A percentile compares a stretch with the other conserved stretches of the same genome.
phyloP scores from a whole-genome alignment of 805 yeast species.

The Sungouiella blattae region DNA sequence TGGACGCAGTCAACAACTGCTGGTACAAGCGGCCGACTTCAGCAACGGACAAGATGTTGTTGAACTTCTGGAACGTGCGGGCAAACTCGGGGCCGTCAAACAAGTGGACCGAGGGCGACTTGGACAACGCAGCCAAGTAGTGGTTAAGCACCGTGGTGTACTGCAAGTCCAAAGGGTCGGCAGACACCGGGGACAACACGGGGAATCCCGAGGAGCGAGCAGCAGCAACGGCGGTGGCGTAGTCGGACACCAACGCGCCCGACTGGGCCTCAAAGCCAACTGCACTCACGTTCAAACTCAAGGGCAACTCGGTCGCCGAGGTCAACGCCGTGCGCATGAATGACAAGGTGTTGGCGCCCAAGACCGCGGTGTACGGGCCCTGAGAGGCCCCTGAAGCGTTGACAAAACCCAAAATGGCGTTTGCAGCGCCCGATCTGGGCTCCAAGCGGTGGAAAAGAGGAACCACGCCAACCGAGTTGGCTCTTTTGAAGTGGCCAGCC shows the following conservation, averaged over 20 bases:
- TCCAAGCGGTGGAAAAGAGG: slow-evolving; percentile 64
- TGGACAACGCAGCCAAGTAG: slow-evolving; percentile 48
- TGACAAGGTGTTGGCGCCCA: slow-evolving; percentile 65
- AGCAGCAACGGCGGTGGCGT: slow-evolving; percentile 53
- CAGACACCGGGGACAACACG: slow-evolving; percentile 61
- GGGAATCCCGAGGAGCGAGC: slow-evolving; percentile 65
- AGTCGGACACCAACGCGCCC: slow-evolving; percentile 59
- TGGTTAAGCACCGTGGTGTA: slow-evolving; percentile 61
- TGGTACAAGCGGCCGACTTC: slow-evolving; percentile 38
- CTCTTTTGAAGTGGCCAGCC: slow-evolving; percentile 47
- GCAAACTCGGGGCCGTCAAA: slow-evolving; percentile 76
- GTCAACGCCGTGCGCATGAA: slow-evolving; percentile 63
- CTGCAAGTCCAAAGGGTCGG: slow-evolving; percentile 57
- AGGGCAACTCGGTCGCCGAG: slow-evolving; percentile 40
- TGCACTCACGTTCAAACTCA: slow-evolving; percentile 73
- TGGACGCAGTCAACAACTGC: slow-evolving; percentile 27
- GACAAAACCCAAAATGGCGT: slow-evolving; percentile 69
- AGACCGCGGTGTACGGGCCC: slow-evolving; percentile 45
- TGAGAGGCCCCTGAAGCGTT: slow-evolving; percentile 2
- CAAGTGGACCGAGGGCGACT: slow-evolving; percentile 62
- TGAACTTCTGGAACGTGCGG: slow-evolving; percentile 46
- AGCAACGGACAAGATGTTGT: slow-evolving; percentile 42
- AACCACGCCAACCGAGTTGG: slow-evolving; percentile 52
- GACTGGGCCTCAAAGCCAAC: slow-evolving; percentile 59
- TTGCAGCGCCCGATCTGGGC: slow-evolving; percentile 81